These are phyloP conservation scores for Drosera capensis DNA, from an alignment of 148 eudicot genomes.

Conservation along the genomic window DNA sequence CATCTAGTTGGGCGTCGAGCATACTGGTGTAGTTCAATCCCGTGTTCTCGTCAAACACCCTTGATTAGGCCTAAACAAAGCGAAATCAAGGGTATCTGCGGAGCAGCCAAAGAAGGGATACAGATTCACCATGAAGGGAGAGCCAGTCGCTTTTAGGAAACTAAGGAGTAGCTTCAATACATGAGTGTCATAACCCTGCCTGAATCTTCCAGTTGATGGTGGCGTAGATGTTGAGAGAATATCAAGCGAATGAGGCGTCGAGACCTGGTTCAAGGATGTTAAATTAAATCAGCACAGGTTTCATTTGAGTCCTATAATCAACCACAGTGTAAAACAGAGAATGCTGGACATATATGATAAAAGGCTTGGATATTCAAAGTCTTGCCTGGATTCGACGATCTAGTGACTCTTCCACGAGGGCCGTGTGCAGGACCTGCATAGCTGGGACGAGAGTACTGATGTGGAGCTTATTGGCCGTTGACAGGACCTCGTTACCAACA, in stretches of 20 bases:
- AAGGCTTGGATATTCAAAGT: no score
- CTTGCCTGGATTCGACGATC: no score
- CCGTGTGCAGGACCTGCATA: conserved; percentile 48
- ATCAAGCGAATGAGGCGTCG: conserved; percentile 53
- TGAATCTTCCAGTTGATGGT: conserved; percentile 51
- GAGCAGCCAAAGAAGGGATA: conserved; percentile 82
- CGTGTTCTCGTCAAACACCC: conserved; percentile 56
- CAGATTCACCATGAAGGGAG: conserved; percentile 82
- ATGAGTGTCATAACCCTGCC: conserved; percentile 29
- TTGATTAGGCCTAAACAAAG: conserved; percentile 23
- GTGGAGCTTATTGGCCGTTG: conserved; percentile 47
- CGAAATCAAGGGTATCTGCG: conserved; percentile 51
- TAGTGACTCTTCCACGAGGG: conserved; percentile 32
- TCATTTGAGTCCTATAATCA: no score
- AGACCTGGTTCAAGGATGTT: conserved; percentile 42
- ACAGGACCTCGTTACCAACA: conserved; percentile 59
- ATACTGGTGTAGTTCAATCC: conserved; percentile 64
- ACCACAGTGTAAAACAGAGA: no score
- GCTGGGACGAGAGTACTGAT: conserved; percentile 40
- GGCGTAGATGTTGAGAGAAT: conserved; percentile 53
- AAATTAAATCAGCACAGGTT: no score
- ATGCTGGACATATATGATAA: no score
- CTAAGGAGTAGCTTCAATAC: no score
- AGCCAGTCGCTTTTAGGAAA: conserved; percentile 17
- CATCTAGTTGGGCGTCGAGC: conserved; percentile 79